Base-by-base conservation (phyloP, 305 asterid species). In the Plantago lanceolata region DNA sequence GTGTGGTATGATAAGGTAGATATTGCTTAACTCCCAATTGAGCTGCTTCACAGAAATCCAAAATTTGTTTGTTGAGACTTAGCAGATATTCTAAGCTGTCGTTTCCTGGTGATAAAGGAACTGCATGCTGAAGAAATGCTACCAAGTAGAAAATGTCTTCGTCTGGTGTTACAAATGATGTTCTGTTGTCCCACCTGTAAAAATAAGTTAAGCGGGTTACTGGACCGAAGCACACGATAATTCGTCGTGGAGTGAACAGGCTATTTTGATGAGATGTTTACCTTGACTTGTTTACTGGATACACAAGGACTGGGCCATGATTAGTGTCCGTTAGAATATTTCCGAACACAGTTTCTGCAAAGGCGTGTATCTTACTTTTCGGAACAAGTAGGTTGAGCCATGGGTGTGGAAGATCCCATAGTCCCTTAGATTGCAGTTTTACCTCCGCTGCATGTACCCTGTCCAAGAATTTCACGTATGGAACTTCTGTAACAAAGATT, bases 381-480 rank as follows among this genome's bases (percentile, higher is more conserved):
- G 97, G 96, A 33, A 90, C 82, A 20, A 88, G 86, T 44, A 90
- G 90, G 50, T 88, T 86, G 19, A 88, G 87, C 97, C 97, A 91
- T 65, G 97, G 97, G 71, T 91, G 97, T 58, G 94, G 88, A 24
- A 88, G 70, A 64, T 84, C 95, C 96, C 97, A 91, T 8, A 91
- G 71, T 29, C 97, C 97, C 66, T 75, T 86, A 3, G 82, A 62
- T 51, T 82, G 56, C 14, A 91, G 83, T 61, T 75, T 79, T 18
- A 70, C 54, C 72, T 91, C 96, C 11, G 95, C 85, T 63, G 85
- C 54, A 68, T 83, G 96, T 53, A 91, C 96, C 64, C 97, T 79
- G 78, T 91, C 96, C 83, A 91, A 65, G 84, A 91, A 91, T 57
- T 82, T 87, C 18, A 88, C 64, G 57, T 88, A 91, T 17, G 94